These are phyloP conservation scores for Cucurbita argyrosperma DNA, from an alignment of 306 rosid genomes.

Conservation along the genomic window DNA sequence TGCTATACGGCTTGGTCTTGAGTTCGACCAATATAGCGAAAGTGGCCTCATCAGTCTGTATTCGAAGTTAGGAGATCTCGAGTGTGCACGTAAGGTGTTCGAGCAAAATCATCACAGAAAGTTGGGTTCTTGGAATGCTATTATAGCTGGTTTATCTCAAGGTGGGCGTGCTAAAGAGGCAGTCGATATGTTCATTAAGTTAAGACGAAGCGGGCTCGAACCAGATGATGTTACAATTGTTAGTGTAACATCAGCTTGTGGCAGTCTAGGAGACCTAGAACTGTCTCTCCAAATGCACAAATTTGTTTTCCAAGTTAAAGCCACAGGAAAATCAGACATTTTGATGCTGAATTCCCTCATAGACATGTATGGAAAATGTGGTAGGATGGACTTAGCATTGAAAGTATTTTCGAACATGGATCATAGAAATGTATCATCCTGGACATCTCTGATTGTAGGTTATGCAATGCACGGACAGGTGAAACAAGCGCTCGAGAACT, in stretches of 20 bases:
- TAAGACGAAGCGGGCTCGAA: constrained; percentile 35
- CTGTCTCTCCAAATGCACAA: constrained; percentile 50
- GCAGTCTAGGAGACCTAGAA: constrained; percentile 42
- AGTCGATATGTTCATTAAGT: constrained; percentile 20
- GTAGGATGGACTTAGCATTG: constrained; percentile 54
- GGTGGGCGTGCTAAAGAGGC: constrained; percentile 45
- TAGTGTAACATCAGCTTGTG: constrained; percentile 52
- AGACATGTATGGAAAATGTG: constrained; percentile 84
- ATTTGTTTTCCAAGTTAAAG: constrained; percentile 35
- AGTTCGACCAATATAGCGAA: constrained; percentile 47
- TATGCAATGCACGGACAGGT: constrained; percentile 65
- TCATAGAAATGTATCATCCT: constrained; percentile 39
- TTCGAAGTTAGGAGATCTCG: constrained; percentile 44
- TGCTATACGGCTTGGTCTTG: constrained; percentile 40
- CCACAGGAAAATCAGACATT: constrained; percentile 17
- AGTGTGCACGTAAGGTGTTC: constrained; percentile 40
- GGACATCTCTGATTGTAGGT: constrained; percentile 81
- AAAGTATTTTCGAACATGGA: constrained; percentile 42
- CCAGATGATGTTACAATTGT: constrained; percentile 59
- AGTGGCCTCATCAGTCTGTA: constrained; percentile 46
- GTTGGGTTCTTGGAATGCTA: constrained; percentile 70
- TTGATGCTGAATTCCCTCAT: constrained; percentile 48
- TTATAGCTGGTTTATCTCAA: constrained; percentile 50
- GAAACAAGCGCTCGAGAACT: constrained; percentile 50
- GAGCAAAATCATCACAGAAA: constrained; percentile 47